phyloP scores from a whole-genome alignment of 1,139 yeast genomes.

The Blastobotrys capitulatus region DNA sequence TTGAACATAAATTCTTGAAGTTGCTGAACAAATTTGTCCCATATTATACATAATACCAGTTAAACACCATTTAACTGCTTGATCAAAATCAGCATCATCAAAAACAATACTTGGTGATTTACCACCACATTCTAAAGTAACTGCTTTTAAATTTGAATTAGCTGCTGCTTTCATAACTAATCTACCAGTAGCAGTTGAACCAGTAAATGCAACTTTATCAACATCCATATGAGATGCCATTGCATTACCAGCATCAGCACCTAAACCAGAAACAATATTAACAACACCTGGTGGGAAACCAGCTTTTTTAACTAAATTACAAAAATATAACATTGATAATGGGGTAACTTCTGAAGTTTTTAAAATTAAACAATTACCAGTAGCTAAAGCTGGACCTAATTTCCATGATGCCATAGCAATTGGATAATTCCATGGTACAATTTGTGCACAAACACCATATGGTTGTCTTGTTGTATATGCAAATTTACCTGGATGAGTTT shows the following conservation, averaged over 20 bases:
- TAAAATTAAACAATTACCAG: constrained; percentile 70
- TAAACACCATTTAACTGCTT: constrained; percentile 54
- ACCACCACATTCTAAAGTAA: constrained; percentile 81
- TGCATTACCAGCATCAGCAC: constrained; percentile 69
- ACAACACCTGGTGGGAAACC: constrained; percentile 79
- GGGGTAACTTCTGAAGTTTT: constrained; percentile 80
- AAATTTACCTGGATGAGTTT: constrained; percentile 53
- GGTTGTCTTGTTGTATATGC: constrained; percentile 68
- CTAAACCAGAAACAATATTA: constrained; percentile 71
- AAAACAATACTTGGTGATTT: constrained; percentile 77
- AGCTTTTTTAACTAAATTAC: constrained; percentile 57
- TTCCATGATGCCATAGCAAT: constrained; percentile 71
- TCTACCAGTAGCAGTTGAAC: constrained; percentile 74
- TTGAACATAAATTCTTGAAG: constrained; percentile 76
- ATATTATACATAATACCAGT: constrained; percentile 69
- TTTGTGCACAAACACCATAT: constrained; percentile 81
- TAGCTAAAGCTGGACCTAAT: constrained; percentile 71
- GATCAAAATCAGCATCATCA: constrained; percentile 61
- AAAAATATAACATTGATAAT: constrained; percentile 64
- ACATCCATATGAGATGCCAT: constrained; percentile 62
- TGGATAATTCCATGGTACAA: constrained; percentile 92
- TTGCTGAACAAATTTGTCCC: constrained; percentile 86
- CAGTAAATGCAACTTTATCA: constrained; percentile 78
- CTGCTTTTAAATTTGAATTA: constrained; percentile 62
- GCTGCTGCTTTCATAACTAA: constrained; percentile 67